Evolutionary conservation across 2,329 filamentous ascomycete species (phyloP).

Genomic region (Colletotrichum sp.): DNA sequence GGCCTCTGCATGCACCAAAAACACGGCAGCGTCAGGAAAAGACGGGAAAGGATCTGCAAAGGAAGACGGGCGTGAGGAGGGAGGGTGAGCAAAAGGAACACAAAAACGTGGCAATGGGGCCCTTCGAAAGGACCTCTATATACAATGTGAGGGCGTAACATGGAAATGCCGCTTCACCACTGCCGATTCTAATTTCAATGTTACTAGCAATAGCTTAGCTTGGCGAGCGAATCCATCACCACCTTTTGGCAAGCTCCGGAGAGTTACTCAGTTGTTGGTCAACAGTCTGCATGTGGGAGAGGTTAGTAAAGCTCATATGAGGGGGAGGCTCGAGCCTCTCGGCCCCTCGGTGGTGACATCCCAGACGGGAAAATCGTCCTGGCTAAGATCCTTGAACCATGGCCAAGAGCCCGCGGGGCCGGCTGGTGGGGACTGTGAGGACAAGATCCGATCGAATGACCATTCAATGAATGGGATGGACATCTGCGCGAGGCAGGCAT

Average conservation of each 20-base stretch:
- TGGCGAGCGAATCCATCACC: background rate
- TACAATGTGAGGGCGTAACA: background rate
- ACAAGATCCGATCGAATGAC: background rate
- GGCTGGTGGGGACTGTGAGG: background rate
- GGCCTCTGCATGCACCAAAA: background rate
- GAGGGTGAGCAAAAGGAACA: background rate
- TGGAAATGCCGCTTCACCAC: background rate
- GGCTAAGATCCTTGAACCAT: background rate
- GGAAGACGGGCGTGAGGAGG: background rate
- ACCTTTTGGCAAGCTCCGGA: background rate
- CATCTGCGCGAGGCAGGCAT: background rate
- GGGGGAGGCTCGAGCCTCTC: background rate
- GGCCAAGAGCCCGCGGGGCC: background rate
- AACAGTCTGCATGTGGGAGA: background rate
- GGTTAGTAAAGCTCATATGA: background rate
- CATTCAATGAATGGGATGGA: background rate
- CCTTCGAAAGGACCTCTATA: background rate
- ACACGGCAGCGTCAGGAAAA: background rate
- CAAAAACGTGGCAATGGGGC: background rate
- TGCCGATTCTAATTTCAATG: background rate
- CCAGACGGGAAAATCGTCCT: background rate
- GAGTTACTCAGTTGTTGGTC: background rate
- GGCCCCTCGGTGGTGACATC: conserved; percentile 4
- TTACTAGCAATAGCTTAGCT: background rate
- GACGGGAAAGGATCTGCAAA: background rate